These are phyloP conservation scores for Rhodotorula graminis DNA, from an alignment of 768 basidiomycete species.

Conservation along the genomic window DNA sequence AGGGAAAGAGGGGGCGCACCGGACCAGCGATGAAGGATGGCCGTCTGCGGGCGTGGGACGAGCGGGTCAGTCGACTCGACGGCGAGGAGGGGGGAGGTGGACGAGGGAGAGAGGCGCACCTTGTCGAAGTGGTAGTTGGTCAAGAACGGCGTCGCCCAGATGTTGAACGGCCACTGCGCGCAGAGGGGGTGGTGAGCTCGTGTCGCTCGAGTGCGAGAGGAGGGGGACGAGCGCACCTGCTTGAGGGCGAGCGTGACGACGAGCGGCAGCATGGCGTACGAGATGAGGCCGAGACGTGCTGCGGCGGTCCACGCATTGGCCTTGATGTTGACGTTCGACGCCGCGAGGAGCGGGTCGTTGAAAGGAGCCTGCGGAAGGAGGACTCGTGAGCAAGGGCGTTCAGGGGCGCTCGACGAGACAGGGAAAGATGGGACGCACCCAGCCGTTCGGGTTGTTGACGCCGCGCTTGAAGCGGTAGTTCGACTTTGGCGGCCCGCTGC, in stretches of 20 bases:
- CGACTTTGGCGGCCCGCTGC: conserved; percentile 33
- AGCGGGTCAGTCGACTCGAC: background rate
- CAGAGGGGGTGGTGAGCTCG: background rate
- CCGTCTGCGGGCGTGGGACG: conserved; percentile 46
- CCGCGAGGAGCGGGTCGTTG: conserved; percentile 48
- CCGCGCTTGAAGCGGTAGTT: conserved; percentile 41
- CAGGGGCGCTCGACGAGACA: no score
- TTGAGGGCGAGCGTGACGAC: conserved; percentile 68
- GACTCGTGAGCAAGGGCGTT: no score
- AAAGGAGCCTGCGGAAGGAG: conserved; percentile 15
- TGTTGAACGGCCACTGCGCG: conserved; percentile 59
- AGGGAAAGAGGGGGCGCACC: background rate
- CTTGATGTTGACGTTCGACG: conserved; percentile 59
- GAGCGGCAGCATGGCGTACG: conserved; percentile 67
- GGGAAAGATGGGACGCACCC: conserved; percentile 8
- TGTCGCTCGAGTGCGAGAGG: background rate
- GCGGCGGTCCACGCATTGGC: conserved; percentile 70
- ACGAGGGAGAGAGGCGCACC: background rate
- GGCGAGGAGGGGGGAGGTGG: background rate
- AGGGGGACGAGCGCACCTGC: conserved; percentile 43
- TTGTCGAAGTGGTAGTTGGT: conserved; percentile 71
- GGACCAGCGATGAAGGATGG: conserved; percentile 65
- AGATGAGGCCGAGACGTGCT: conserved; percentile 63
- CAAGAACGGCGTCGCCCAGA: conserved; percentile 61
- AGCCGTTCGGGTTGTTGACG: conserved; percentile 33